Percentiles rank a stretch among this genome's conserved stretches.
Evolutionary conservation across 208 protist species (phyloP).

Genomic region (Leishmania tarentolae): DNA sequence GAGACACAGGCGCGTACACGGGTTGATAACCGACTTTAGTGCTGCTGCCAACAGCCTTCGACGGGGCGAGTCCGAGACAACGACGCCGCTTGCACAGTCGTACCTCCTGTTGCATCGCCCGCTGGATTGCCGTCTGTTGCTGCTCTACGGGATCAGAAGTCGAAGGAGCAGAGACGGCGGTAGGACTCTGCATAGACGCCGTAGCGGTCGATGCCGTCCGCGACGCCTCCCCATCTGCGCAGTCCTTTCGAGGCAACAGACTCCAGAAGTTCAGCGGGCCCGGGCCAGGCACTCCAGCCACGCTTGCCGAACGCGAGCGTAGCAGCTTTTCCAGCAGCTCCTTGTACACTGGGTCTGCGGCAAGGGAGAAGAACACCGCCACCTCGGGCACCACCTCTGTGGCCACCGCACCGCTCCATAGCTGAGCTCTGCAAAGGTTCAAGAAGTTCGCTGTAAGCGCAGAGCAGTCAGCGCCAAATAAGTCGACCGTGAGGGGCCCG

Average conservation of each 20-base stretch:
- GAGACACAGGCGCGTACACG: slow-evolving; percentile 3
- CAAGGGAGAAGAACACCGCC: slow-evolving; percentile 66
- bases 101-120: slow-evolving; percentile 20
- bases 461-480: slow-evolving; percentile 72
- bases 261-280: slow-evolving; percentile 12
- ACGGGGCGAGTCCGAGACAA: slow-evolving; percentile 10
- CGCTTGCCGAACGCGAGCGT: not conserved
- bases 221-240: slow-evolving; percentile 2
- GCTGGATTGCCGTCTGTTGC: slow-evolving; percentile 9
- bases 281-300: not conserved
- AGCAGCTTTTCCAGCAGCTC: slow-evolving; percentile 3
- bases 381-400: slow-evolving; percentile 67
- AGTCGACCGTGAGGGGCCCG: slow-evolving; percentile 62
- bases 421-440: slow-evolving; percentile 69
- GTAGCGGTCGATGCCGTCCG: not conserved
- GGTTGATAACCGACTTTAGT: slow-evolving; percentile 4
- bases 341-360: slow-evolving; percentile 22
- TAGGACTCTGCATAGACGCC: not conserved
- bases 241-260: slow-evolving; percentile 12
- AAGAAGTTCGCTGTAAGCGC: slow-evolving; percentile 56
- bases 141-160: slow-evolving; percentile 10
- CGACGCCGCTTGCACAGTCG: slow-evolving; percentile 30
- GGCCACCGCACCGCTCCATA: slow-evolving; percentile 70
- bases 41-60: not conserved
- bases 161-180: not conserved